Evolutionary conservation across 2,329 filamentous ascomycete genomes (phyloP).

Genomic region (Trichoderma polysporum): DNA sequence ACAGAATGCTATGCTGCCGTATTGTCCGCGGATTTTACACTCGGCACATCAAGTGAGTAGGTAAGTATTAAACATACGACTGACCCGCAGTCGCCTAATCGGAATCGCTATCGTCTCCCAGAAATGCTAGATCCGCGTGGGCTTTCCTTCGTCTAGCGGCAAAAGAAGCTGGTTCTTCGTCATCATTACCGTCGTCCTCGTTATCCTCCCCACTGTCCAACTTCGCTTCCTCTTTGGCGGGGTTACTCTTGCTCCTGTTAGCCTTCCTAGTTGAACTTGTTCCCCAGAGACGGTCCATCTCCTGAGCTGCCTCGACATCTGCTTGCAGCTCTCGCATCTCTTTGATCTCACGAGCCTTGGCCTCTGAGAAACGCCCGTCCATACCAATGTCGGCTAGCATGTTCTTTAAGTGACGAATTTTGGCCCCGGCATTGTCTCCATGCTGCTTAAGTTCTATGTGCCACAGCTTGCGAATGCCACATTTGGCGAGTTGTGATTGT

Average conservation of each 20-base stretch:
- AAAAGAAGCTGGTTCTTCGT: constrained; percentile 36
- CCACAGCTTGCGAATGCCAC: constrained; percentile 92
- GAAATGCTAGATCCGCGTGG: constrained; percentile 60
- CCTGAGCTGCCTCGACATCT: constrained; percentile 80
- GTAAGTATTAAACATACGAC: neutral
- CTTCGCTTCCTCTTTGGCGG: constrained; percentile 28
- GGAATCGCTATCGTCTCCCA: constrained; percentile 68
- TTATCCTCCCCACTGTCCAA: constrained; percentile 33
- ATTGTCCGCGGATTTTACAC: neutral
- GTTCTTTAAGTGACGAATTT: constrained; percentile 75
- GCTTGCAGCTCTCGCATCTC: constrained; percentile 80
- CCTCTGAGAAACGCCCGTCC: constrained; percentile 81
- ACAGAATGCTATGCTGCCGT: neutral
- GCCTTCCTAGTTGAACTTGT: constrained; percentile 41
- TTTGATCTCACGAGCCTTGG: constrained; percentile 83
- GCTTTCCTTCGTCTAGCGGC: constrained; percentile 49
- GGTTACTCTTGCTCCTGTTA: constrained; percentile 40
- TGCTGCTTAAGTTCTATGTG: constrained; percentile 76
- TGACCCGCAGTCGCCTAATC: constrained; percentile 41
- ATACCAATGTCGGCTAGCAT: constrained; percentile 84
- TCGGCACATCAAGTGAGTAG: neutral
- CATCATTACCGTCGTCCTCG: constrained; percentile 31
- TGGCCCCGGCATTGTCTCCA: constrained; percentile 68
- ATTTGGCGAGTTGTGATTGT: constrained; percentile 84
- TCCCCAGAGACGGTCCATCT: constrained; percentile 81